Base-by-base conservation (phyloP, 257 asterid genomes). In the Scutellaria baicalensis region DNA sequence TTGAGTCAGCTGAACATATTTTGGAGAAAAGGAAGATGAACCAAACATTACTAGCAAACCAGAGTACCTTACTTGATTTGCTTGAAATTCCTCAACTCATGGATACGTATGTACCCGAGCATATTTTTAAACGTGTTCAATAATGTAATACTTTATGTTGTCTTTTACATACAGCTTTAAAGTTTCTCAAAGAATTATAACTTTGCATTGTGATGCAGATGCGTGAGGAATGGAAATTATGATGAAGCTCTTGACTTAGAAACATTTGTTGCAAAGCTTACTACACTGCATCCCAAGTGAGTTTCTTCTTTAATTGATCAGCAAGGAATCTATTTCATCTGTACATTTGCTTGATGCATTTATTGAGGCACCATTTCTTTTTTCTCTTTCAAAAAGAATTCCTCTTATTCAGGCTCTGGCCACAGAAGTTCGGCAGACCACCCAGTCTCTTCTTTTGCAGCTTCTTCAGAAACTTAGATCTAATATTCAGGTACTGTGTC, bases 71-170 rank as follows among this genome's bases (percentile, higher is more conserved):
- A 83, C 97, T 94, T 75, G 99, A 94, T 81, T 84, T 94, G 84
- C 99, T 94, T 64, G 99, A 94, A 89, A 91, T 91, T 76, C 99
- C 99, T 78, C 99, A 94, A 79, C 97, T 94, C 76, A 94, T 94
- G 99, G 97, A 91, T 80, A 94, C 97, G 97, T 94, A 86, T 43
- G 85, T 79, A 69, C 72, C 51, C 11, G 21, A 55, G 45, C 80
- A 50, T 33, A 20, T 61, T 57, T 56, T 12, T 55, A 20, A 14
- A 4, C 68, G 50, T 67, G 68, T 23, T 59, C 17, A 56, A 44
- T 67, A 63, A 56, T 66, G 64, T 67, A 35, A 43, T 70, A 38
- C 39, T 62, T 50, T 12, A 49, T 64, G 69, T 27, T 52, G 42
- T 70, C 43, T 27, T 8, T 38, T 68, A 4, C 45, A 9, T 43